A percentile compares a stretch with the other conserved stretches of the same genome.
Evolutionary conservation across 352 stramenopile genomes (phyloP).

Genomic region (Phytophthora aleatoria): DNA sequence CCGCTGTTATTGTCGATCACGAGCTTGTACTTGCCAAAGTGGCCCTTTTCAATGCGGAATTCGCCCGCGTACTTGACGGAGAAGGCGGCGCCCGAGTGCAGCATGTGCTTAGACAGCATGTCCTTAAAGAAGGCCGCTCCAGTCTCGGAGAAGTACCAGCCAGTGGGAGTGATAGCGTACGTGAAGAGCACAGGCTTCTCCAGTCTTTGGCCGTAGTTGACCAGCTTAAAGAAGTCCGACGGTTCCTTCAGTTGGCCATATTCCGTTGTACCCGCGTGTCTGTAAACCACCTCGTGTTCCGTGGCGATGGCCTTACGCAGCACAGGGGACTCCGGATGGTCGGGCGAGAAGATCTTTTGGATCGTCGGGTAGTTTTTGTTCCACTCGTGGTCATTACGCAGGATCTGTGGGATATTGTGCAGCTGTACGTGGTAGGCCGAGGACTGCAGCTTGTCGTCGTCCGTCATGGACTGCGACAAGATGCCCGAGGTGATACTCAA

Average conservation of each 20-base stretch:
- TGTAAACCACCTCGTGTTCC: constrained; percentile 38
- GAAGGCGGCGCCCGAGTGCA: constrained; percentile 35
- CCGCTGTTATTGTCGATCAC: constrained; percentile 53
- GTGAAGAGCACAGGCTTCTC: constrained; percentile 46
- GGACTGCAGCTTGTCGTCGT: constrained; percentile 33
- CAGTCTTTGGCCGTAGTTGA: constrained; percentile 32
- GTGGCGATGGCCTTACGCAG: constrained; percentile 34
- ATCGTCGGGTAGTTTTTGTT: constrained; percentile 44
- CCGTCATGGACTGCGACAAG: constrained; percentile 31
- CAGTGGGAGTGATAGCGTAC: constrained; percentile 39
- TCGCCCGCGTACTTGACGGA: constrained; percentile 44
- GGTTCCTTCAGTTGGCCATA: constrained; percentile 26
- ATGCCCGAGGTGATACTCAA: constrained; percentile 31
- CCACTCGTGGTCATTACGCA: constrained; percentile 40
- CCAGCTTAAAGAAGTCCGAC: constrained; percentile 38
- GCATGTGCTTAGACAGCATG: constrained; percentile 54
- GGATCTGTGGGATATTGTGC: constrained; percentile 35
- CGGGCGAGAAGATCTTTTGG: constrained; percentile 43
- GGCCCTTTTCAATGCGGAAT: constrained; percentile 38
- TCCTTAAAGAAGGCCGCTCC: constrained; percentile 50
- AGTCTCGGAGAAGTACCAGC: constrained; percentile 54
- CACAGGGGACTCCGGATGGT: constrained; percentile 30
- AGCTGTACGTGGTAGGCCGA: constrained; percentile 40
- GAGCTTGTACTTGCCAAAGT: constrained; percentile 37
- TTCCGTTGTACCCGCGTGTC: constrained; percentile 23